Evolutionary conservation across 352 stramenopile species (phyloP).

Genomic region (Pythium guiyangense): DNA sequence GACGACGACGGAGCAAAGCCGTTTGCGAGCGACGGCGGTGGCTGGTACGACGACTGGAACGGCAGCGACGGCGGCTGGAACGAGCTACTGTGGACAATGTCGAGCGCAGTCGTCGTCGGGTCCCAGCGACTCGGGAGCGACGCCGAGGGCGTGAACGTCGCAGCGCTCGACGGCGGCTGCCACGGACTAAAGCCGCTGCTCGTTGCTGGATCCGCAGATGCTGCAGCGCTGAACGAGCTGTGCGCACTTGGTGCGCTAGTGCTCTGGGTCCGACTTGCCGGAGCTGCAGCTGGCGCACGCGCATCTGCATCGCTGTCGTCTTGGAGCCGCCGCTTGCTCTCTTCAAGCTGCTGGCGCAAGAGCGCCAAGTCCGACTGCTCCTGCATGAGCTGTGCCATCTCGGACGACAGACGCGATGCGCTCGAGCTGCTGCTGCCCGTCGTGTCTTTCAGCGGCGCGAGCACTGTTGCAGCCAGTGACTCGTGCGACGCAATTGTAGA

Average conservation of each 20-base stretch:
- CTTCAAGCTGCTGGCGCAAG: slow-evolving; percentile 57
- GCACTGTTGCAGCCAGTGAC: slow-evolving; percentile 34
- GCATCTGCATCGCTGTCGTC: slow-evolving; percentile 17
- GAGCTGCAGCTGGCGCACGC: slow-evolving; percentile 1
- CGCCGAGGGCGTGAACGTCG: slow-evolving; percentile 6
- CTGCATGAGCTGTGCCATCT: slow-evolving; percentile 63
- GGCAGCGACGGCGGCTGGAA: not conserved
- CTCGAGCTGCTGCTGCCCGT: slow-evolving; percentile 2
- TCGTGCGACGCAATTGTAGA: not conserved
- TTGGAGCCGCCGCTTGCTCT: slow-evolving; percentile 58
- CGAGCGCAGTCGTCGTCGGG: not conserved
- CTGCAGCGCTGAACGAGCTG: too few species aligned
- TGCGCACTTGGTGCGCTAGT: too few species aligned
- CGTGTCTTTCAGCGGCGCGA: slow-evolving; percentile 29
- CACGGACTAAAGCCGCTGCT: slow-evolving; percentile 1
- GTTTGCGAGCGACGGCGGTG: slow-evolving; percentile 2
- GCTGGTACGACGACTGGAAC: slow-evolving; percentile 6
- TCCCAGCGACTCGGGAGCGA: slow-evolving; percentile 11
- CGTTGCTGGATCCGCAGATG: too few species aligned
- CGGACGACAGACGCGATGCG: slow-evolving; percentile 22
- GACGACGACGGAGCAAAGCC: not conserved
- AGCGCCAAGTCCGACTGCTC: slow-evolving; percentile 63
- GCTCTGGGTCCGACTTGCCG: too few species aligned
- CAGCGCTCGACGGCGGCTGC: slow-evolving; percentile 2
- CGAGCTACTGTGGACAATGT: slow-evolving; percentile 1